phyloP scores from a whole-genome alignment of 2,329 filamentous ascomycete genomes.

The Mycosphaerella sp. region DNA sequence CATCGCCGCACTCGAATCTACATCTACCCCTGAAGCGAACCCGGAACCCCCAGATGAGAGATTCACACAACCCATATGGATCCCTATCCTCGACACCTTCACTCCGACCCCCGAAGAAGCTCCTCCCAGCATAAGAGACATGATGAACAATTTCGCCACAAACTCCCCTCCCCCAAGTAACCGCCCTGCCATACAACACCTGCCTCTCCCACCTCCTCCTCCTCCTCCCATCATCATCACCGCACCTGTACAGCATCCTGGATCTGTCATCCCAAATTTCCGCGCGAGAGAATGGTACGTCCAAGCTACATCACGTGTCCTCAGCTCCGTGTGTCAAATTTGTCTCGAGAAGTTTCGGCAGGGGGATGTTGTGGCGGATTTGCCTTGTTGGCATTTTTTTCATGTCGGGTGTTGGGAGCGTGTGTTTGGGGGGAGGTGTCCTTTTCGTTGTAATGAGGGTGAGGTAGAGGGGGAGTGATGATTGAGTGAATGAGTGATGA shows the following conservation, averaged over 20 bases:
- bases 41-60: neutral
- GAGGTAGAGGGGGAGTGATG: neutral
- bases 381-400: constrained; percentile 13
- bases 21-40: neutral
- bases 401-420: constrained; percentile 1
- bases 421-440: neutral
- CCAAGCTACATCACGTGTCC: neutral
- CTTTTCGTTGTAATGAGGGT: neutral
- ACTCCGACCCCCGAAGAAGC: neutral
- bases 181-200: neutral
- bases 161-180: too few relatives aligned
- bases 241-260: neutral
- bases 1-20: neutral
- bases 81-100: neutral
- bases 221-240: neutral
- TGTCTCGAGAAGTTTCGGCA: constrained; percentile 7
- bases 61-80: neutral
- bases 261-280: neutral
- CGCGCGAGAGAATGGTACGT: constrained; percentile 1
- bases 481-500: neutral
- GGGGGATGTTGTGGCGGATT: constrained; percentile 9
- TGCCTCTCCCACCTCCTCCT: neutral
- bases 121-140: neutral
- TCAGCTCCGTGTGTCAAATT: neutral
- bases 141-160: neutral